These are phyloP conservation scores for Pholiota microspora DNA, from an alignment of 768 basidiomycete genomes.

Conservation along the genomic window DNA sequence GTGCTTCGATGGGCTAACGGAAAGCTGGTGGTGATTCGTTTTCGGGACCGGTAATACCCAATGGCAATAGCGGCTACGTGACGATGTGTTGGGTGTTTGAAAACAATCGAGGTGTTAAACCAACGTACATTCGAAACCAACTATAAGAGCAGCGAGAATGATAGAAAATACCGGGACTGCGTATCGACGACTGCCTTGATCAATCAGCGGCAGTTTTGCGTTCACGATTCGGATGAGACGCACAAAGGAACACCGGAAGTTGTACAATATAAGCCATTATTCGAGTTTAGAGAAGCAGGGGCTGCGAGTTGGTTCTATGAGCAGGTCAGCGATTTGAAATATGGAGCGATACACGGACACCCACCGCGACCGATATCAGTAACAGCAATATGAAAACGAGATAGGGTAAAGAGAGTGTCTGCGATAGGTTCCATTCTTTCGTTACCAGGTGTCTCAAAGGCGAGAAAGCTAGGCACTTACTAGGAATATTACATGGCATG, in stretches of 20 bases:
- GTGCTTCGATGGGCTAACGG: constrained; percentile 36
- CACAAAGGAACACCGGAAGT: constrained; percentile 33
- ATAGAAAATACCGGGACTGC: constrained; percentile 45
- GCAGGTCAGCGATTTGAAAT: background rate
- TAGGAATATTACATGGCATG: background rate
- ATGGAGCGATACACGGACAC: constrained; percentile 12
- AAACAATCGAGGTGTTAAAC: background rate
- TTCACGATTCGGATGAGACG: constrained; percentile 20
- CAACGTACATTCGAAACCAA: constrained; percentile 43
- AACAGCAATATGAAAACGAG: constrained; percentile 41
- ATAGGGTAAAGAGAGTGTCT: constrained; percentile 31
- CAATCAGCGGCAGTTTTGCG: background rate
- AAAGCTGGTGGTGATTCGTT: constrained; percentile 34
- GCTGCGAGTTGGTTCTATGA: constrained; percentile 17
- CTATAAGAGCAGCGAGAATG: constrained; percentile 34
- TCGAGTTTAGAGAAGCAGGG: constrained; percentile 23
- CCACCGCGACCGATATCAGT: constrained; percentile 34
- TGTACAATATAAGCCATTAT: constrained; percentile 53
- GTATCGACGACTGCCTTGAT: constrained; percentile 22
- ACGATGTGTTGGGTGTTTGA: background rate
- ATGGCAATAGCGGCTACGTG: constrained; percentile 39
- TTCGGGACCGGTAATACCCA: constrained; percentile 40
- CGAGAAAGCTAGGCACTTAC: constrained; percentile 7
- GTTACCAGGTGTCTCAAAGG: background rate
- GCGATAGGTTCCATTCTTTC: background rate